Percentiles rank a stretch among this genome's conserved stretches.
Evolutionary conservation across 805 yeast species (phyloP).

Genomic region (Priceomyces fermenticarens): DNA sequence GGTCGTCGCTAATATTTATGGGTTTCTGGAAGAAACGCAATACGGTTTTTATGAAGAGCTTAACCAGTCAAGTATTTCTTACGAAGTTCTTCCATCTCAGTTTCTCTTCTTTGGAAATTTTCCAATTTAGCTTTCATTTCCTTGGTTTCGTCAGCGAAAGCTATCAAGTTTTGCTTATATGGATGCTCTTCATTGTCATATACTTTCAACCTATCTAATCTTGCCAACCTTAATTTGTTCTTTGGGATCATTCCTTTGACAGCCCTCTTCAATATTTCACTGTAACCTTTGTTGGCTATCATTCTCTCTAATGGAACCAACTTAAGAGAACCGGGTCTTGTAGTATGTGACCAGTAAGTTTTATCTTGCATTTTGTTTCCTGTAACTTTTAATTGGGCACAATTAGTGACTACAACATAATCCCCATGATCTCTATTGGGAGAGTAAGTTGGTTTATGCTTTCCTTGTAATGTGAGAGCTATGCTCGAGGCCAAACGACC

Average conservation of each 20-base stretch:
- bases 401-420: constrained; percentile 94
- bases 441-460: constrained; percentile 89
- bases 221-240: constrained; percentile 71
- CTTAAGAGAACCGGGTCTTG: constrained; percentile 86
- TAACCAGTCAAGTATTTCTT: constrained; percentile 28
- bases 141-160: constrained; percentile 76
- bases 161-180: constrained; percentile 75
- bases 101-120: constrained; percentile 34
- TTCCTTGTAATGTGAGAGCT: constrained; percentile 89
- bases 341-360: constrained; percentile 84
- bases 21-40: not conserved
- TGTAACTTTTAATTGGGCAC: constrained; percentile 74
- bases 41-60: not conserved
- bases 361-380: constrained; percentile 82
- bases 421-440: constrained; percentile 83
- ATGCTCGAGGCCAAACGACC: constrained; percentile 91
- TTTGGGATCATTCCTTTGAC: constrained; percentile 97
- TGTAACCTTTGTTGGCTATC: constrained; percentile 75
- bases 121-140: constrained; percentile 44
- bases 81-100: constrained; percentile 30
- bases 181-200: constrained; percentile 90
- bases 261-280: constrained; percentile 82
- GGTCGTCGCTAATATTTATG: not conserved
- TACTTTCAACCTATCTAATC: constrained; percentile 81
- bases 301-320: constrained; percentile 78